Evolutionary conservation across 140 eudicot species (phyloP), one percentile per base, ranked within the genome.

Genomic region (Stevia rebaudiana): DNA sequence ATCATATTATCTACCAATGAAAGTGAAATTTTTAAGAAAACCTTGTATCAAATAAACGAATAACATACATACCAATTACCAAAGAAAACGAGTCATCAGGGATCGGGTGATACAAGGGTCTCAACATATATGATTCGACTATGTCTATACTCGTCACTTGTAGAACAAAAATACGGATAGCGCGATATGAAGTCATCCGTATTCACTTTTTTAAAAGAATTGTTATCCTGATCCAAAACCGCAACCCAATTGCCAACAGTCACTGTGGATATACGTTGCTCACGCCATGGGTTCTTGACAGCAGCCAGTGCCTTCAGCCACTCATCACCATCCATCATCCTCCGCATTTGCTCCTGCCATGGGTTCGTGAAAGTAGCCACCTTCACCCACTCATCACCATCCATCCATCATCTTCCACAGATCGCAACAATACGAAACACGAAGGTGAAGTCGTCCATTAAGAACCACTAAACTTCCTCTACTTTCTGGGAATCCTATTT

Each of bases 281-380:
- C n/a, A n/a, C n/a, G n/a, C n/a, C n/a, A n/a, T n/a, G n/a, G n/a
- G n/a, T n/a, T n/a, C 44, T 1, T 4, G 15, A 3, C 13, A 43
- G 49, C 49, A n/a, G 25, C 63, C 43, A 33, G 37, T 33, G 6
- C 65, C 65, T 36, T 59, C 4, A 35, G 23, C 65, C 49, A 59
- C 48, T 30, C 49, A 23, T 31, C 49, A 43, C 18, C 21, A 4
- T 43, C 22, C 6, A 5, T 19, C 19, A n/a, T 43, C 49, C 19
- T 44, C 51, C 51, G 16, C 21, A 44, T n/a, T 18, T 43, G 49
- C 13, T n/a, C n/a, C n/a, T n/a, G n/a, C n/a, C n/a, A n/a, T n/a
- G n/a, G n/a, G n/a, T n/a, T n/a, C 44, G 1, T 4, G 15, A 3
- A 12, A 43, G 49, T 18, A n/a, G 25, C 63, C 48, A 42, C 48